Conservation (phyloP, 345 rosid species). For the Populus euphratica region DNA sequence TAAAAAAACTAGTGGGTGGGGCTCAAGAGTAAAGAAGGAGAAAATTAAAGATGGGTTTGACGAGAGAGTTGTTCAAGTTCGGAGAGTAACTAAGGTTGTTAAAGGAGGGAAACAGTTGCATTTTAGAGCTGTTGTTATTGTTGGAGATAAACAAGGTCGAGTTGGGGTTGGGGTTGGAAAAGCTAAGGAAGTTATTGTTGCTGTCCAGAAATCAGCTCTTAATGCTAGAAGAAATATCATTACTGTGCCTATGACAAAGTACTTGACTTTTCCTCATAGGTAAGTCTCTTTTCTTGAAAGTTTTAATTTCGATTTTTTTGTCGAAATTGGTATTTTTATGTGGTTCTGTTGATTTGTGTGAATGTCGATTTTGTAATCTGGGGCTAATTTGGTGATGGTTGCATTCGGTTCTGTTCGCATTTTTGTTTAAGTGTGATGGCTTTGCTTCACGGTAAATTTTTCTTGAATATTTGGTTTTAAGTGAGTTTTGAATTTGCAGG, state of each 20-base stretch:
- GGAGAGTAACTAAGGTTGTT: constrained; percentile 86
- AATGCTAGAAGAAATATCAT: constrained; percentile 76
- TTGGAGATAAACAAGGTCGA: constrained; percentile 74
- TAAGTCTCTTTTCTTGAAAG: constrained; percentile 8
- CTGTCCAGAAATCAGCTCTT: constrained; percentile 72
- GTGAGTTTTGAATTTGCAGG: not conserved
- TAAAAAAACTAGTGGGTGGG: constrained; percentile 46
- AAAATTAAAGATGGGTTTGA: constrained; percentile 72
- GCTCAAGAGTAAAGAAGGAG: constrained; percentile 49
- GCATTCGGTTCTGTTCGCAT: not conserved
- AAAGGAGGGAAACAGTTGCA: constrained; percentile 87
- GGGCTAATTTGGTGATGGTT: not conserved
- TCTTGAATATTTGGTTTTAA: not conserved
- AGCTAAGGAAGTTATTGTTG: constrained; percentile 74
- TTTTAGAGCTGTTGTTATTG: constrained; percentile 76
- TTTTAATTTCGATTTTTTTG: not conserved
- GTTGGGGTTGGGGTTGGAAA: constrained; percentile 91
- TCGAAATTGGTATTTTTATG: not conserved
- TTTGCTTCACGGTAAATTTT: no score
- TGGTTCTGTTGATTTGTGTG: not conserved
- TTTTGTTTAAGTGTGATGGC: not conserved
- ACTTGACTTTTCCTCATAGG: constrained; percentile 87
- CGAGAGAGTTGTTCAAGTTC: constrained; percentile 80
- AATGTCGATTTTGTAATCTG: not conserved
- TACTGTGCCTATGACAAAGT: constrained; percentile 83